phyloP scores from a whole-genome alignment of 148 eudicot genomes.

The Rhododendron williamsianum region DNA sequence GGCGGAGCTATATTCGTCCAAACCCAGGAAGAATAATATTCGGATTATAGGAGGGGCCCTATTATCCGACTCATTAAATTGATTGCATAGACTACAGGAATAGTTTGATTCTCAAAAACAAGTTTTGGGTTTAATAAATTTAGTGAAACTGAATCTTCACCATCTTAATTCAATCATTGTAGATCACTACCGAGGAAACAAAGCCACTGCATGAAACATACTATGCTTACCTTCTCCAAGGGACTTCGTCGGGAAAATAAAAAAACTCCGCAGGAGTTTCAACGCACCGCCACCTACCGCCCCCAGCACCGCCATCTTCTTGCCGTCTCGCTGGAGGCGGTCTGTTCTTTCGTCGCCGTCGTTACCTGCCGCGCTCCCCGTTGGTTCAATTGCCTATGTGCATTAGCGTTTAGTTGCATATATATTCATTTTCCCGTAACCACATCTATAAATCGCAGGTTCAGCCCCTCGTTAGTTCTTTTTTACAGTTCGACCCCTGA shows the following conservation, averaged over 20 bases:
- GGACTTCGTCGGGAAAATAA: background rate
- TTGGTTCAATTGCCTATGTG: background rate
- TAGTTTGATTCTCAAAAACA: background rate
- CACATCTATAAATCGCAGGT: no score
- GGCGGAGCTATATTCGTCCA: background rate
- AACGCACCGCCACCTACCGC: background rate
- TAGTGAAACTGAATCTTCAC: background rate
- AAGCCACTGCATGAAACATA: background rate
- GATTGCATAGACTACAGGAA: background rate
- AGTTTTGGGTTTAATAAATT: background rate
- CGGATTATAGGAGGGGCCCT: background rate
- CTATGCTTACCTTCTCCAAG: background rate
- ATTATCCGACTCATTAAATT: background rate
- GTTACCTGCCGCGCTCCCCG: background rate
- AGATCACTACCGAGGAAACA: background rate
- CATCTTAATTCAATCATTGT: no score
- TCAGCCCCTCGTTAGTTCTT: no score
- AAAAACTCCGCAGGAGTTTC: background rate
- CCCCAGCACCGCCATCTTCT: no score
- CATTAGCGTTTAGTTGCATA: background rate
- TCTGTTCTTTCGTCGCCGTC: background rate
- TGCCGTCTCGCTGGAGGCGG: background rate
- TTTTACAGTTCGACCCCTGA: no score
- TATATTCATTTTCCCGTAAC: background rate
- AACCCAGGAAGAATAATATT: background rate